Evolutionary conservation across 2,329 filamentous ascomycete genomes (phyloP).

Genomic region (Ceratocystis cacaofunesta): DNA sequence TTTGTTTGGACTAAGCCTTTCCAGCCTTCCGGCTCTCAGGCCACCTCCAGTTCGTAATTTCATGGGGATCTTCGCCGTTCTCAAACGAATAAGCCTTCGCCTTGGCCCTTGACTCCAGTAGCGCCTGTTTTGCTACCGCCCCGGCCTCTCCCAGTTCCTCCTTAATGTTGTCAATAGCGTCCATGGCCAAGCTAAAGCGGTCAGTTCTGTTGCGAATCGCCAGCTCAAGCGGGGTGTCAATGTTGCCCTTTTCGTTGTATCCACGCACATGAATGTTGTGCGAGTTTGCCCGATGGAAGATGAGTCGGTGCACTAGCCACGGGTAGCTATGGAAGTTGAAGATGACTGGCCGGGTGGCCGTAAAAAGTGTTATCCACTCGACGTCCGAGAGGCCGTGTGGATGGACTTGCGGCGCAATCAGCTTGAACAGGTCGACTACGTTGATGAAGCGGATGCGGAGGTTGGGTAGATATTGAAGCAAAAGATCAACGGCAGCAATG

Average conservation of each 20-base stretch:
- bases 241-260: constrained; percentile 73
- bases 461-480: constrained; percentile 55
- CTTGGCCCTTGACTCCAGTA: constrained; percentile 49
- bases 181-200: constrained; percentile 61
- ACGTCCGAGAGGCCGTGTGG: constrained; percentile 54
- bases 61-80: constrained; percentile 52
- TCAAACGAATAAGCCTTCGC: constrained; percentile 53
- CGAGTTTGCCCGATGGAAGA: constrained; percentile 58
- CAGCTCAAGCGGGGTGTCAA: constrained; percentile 65
- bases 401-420: constrained; percentile 55
- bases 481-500: constrained; percentile 57
- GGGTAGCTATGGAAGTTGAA: constrained; percentile 81
- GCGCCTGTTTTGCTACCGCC: constrained; percentile 43
- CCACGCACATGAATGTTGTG: constrained; percentile 58
- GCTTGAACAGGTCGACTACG: constrained; percentile 66
- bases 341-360: constrained; percentile 53
- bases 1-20: too few species aligned
- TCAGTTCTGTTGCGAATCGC: constrained; percentile 66
- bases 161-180: constrained; percentile 53
- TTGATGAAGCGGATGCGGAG: constrained; percentile 70
- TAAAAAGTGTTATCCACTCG: constrained; percentile 58
- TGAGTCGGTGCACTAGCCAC: constrained; percentile 62
- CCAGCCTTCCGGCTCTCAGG: constrained; percentile 27
- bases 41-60: constrained; percentile 54
- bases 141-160: constrained; percentile 48